phyloP scores from a whole-genome alignment of 331 rosid species.

The Telfairia occidentalis region DNA sequence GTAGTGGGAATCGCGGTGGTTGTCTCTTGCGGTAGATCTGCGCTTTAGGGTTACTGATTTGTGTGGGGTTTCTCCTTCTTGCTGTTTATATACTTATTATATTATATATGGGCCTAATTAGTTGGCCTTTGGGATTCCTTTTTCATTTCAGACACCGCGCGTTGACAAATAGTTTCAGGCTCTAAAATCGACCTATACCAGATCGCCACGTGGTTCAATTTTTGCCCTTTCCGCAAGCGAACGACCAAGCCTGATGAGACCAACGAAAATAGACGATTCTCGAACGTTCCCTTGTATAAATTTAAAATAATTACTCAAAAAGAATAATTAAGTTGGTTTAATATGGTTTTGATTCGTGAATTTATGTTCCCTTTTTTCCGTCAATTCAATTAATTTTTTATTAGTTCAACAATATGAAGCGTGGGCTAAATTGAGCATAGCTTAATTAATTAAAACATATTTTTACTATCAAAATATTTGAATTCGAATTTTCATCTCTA shows the following conservation, averaged over 20 bases:
- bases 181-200: background rate
- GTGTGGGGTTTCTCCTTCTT: background rate
- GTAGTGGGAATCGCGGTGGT: background rate
- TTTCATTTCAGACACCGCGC: no score
- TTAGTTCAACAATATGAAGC: no score
- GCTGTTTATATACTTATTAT: background rate
- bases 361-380: background rate
- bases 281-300: background rate
- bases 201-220: background rate
- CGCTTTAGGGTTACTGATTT: background rate
- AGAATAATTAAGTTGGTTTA: background rate
- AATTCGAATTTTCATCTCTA: no score
- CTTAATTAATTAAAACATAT: no score
- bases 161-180: background rate
- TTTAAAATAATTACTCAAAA: background rate
- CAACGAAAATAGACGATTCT: background rate
- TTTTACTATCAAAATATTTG: no score
- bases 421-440: no score
- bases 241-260: background rate
- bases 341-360: background rate
- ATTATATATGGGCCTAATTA: background rate
- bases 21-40: background rate
- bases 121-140: background rate
- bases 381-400: no score
- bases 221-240: no score